Conservation (phyloP, 768 basidiomycete genomes). For the Grammothele lineata region DNA sequence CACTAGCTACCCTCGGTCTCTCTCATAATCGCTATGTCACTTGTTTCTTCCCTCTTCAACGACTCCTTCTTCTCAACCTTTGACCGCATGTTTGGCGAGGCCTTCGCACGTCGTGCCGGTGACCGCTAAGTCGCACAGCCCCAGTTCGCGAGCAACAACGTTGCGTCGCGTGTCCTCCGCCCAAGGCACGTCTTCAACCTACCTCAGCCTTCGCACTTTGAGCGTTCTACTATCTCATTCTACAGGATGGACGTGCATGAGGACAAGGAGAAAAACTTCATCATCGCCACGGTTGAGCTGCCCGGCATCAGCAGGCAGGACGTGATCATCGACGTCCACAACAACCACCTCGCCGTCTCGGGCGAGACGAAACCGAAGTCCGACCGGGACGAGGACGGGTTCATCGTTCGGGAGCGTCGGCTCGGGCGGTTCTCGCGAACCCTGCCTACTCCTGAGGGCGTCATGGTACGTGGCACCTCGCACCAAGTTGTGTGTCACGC, state of each 20-base stretch:
- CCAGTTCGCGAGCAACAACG: conserved; percentile 4
- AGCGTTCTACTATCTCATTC: not conserved
- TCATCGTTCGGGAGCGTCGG: conserved; percentile 27
- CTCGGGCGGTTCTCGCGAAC: conserved; percentile 22
- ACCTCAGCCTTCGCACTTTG: not conserved
- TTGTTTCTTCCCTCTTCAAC: too few species aligned
- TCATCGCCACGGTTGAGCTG: conserved; percentile 52
- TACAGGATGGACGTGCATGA: conserved; percentile 51
- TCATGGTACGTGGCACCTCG: not conserved
- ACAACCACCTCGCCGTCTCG: conserved; percentile 44
- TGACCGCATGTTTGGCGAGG: conserved; percentile 40
- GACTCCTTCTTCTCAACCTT: conserved; percentile 28
- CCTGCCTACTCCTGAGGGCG: conserved; percentile 13
- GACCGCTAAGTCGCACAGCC: conserved; percentile 3
- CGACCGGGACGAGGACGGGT: conserved; percentile 31
- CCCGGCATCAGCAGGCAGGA: conserved; percentile 49
- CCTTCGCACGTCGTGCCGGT: conserved; percentile 23
- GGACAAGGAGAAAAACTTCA: conserved; percentile 37
- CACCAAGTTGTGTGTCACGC: not conserved
- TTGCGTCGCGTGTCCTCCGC: conserved; percentile 6
- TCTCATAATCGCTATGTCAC: not conserved
- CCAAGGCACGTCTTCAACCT: conserved; percentile 15
- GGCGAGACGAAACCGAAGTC: conserved; percentile 37
- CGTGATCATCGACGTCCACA: conserved; percentile 45
- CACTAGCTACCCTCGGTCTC: conserved; percentile 34